Conservation (phyloP, 1,139 yeast genomes). For the Oligophagozyma castellii region DNA sequence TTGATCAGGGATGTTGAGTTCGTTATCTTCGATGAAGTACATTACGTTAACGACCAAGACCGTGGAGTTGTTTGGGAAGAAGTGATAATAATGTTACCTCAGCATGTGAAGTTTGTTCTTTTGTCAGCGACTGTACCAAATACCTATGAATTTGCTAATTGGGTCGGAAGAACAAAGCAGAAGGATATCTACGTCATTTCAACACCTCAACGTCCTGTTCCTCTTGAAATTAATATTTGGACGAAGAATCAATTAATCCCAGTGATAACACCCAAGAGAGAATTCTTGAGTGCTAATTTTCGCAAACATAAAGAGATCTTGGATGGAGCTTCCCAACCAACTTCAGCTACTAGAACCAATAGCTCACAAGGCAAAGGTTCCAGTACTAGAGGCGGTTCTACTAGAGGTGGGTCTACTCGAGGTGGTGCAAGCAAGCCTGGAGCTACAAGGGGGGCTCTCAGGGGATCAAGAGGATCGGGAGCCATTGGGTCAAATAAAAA, state of each 20-base stretch:
- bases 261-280: constrained; percentile 60
- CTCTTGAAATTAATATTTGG: constrained; percentile 76
- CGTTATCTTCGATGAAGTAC: constrained; percentile 95
- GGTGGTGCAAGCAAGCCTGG: constrained; percentile 23
- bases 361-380: constrained; percentile 19
- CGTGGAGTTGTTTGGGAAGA: constrained; percentile 99
- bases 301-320: constrained; percentile 44
- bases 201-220: constrained; percentile 92
- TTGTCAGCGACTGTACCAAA: constrained; percentile 96
- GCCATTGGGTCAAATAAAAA: constrained; percentile 26
- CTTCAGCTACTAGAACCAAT: constrained; percentile 10
- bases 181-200: constrained; percentile 92
- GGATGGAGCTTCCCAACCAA: constrained; percentile 27
- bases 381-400: constrained; percentile 21
- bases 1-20: constrained; percentile 92
- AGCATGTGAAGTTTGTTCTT: constrained; percentile 78
- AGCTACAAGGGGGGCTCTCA: constrained; percentile 21
- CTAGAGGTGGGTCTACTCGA: constrained; percentile 25
- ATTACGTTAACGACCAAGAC: constrained; percentile 90
- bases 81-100: constrained; percentile 91
- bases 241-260: constrained; percentile 58
- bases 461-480: constrained; percentile 29
- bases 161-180: constrained; percentile 96
- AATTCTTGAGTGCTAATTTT: constrained; percentile 52
- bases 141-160: constrained; percentile 92